phyloP scores from a whole-genome alignment of 23 red algal genomes.

The Gracilaria vermiculophylla region DNA sequence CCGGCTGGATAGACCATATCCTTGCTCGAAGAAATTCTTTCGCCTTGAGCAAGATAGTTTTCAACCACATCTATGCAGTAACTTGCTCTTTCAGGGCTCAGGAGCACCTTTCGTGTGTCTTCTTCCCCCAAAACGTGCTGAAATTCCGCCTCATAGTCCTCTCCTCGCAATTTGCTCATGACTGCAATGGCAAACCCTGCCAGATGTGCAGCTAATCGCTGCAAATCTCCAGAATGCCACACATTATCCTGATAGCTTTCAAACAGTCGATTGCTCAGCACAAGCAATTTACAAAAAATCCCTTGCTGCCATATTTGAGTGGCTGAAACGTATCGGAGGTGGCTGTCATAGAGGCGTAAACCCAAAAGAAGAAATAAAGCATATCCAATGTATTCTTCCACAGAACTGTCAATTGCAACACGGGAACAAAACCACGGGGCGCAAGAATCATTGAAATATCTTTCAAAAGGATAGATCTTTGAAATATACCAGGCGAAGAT shows the following conservation, averaged over 20 bases:
- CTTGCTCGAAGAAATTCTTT: not conserved
- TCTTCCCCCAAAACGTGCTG: not conserved
- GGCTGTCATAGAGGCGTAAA: slow-evolving; percentile 33
- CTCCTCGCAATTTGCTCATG: not conserved
- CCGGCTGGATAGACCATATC: not conserved
- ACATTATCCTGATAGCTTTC: not conserved
- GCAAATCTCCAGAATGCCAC: slow-evolving; percentile 18
- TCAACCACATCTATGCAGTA: slow-evolving; percentile 32
- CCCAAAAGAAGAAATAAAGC: slow-evolving; percentile 36
- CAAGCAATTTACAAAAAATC: not conserved
- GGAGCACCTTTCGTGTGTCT: not conserved
- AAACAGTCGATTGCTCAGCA: slow-evolving; percentile 14
- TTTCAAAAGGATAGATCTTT: not conserved
- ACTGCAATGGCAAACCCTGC: slow-evolving; percentile 17
- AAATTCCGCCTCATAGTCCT: not conserved
- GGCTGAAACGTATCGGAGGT: not conserved
- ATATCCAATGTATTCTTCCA: slow-evolving; percentile 43
- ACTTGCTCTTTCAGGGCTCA: not conserved
- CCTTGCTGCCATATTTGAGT: slow-evolving; percentile 3
- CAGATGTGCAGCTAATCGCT: slow-evolving; percentile 12
- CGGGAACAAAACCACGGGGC: slow-evolving; percentile 21
- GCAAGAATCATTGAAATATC: not conserved
- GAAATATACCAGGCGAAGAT: not conserved
- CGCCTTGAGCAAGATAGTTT: not conserved
- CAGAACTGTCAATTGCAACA: not conserved